phyloP scores from a whole-genome alignment of 768 basidiomycete species.

The Trametes villosa region DNA sequence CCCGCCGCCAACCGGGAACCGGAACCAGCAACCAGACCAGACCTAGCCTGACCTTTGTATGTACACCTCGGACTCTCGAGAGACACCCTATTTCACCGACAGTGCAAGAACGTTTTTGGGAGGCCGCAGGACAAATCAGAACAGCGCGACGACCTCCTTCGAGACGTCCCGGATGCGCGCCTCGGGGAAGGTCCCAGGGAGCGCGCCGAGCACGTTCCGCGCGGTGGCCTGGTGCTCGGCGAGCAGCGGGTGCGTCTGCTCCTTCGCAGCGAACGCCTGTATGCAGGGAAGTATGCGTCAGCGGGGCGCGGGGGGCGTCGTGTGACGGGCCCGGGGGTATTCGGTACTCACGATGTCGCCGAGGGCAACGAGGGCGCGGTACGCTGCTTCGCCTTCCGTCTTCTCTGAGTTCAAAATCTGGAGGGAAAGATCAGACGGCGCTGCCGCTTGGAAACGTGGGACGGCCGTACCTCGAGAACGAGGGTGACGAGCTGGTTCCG shows the following conservation, averaged over 20 bases:
- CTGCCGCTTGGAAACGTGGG: not conserved
- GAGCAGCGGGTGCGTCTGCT: slow-evolving; percentile 40
- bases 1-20: too few species aligned
- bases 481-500: slow-evolving; percentile 12
- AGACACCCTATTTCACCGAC: slow-evolving; percentile 17
- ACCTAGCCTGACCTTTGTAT: not conserved
- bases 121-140: slow-evolving; percentile 14
- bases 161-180: slow-evolving; percentile 52
- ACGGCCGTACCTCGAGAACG: slow-evolving; percentile 48
- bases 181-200: slow-evolving; percentile 58
- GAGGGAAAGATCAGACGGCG: not conserved
- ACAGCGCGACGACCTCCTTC: slow-evolving; percentile 19
- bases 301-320: not conserved
- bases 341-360: slow-evolving; percentile 74
- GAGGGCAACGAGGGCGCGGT: slow-evolving; percentile 71
- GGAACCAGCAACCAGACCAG: too few species aligned
- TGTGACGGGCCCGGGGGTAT: too few species aligned
- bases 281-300: not conserved
- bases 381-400: slow-evolving; percentile 72
- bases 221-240: slow-evolving; percentile 47
- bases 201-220: slow-evolving; percentile 41
- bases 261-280: slow-evolving; percentile 56
- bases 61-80: not conserved
- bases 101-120: not conserved
- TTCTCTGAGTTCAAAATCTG: slow-evolving; percentile 50